phyloP scores from a whole-genome alignment of 306 rosid genomes.

The Canavalia gladiata region DNA sequence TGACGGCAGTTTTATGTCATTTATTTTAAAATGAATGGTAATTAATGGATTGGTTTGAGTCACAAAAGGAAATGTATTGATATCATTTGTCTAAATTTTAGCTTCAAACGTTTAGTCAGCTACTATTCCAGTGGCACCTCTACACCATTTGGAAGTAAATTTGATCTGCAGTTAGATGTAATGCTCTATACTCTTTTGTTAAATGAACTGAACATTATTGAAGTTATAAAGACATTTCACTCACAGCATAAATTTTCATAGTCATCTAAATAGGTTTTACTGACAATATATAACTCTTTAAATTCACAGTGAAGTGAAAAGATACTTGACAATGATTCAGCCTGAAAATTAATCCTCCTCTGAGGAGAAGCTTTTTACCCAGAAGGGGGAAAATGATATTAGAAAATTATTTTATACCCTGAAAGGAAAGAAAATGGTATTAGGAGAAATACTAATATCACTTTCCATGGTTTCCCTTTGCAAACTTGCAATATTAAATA shows the following conservation, averaged over 20 bases:
- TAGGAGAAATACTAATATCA: background rate
- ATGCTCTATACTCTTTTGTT: background rate
- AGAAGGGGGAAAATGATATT: background rate
- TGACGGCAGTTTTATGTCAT: background rate
- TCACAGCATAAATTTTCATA: background rate
- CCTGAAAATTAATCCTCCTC: background rate
- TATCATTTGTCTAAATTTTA: background rate
- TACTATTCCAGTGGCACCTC: background rate
- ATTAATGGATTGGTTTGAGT: background rate
- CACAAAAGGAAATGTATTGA: constrained; percentile 20
- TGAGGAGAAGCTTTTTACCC: background rate
- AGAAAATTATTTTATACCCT: background rate
- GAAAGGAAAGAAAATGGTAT: background rate
- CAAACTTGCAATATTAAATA: background rate
- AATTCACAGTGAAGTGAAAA: background rate
- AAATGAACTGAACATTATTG: background rate
- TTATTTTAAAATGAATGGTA: background rate
- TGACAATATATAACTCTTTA: background rate
- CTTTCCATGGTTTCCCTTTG: constrained; percentile 14
- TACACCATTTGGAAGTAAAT: too few relatives aligned
- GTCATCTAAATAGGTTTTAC: background rate
- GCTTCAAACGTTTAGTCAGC: background rate
- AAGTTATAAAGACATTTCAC: background rate
- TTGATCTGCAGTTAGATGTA: too few relatives aligned
- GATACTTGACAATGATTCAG: background rate